Evolutionary conservation across 495 filamentous ascomycete genomes (phyloP).

Genomic region (Penicillium canescens): DNA sequence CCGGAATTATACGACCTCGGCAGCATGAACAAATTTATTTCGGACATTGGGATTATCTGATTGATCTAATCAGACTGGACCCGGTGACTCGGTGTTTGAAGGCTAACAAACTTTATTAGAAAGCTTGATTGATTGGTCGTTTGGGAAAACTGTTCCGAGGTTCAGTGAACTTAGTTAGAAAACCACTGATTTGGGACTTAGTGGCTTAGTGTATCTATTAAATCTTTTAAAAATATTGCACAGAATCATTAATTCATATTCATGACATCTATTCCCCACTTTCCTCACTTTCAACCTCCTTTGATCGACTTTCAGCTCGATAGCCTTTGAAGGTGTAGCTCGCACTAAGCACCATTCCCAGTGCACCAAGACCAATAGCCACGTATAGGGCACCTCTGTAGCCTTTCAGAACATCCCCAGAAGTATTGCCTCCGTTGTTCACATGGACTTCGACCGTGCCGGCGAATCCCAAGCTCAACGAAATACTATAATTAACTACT

Average conservation of each 20-base stretch:
- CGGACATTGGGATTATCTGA: background rate
- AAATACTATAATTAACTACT: conserved; percentile 63
- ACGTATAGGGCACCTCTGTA: conserved; percentile 37
- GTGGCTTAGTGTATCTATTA: too few relatives aligned
- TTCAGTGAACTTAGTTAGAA: too few relatives aligned
- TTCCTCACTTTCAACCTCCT: background rate
- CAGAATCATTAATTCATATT: too few relatives aligned
- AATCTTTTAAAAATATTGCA: too few relatives aligned
- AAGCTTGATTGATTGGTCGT: background rate
- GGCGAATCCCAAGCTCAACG: conserved; percentile 60
- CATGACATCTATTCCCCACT: background rate
- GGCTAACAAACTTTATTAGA: background rate
- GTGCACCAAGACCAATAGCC: conserved; percentile 27
- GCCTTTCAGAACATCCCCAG: conserved; percentile 25
- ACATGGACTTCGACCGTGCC: conserved; percentile 59
- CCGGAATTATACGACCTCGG: too few relatives aligned
- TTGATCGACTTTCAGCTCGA: conserved; percentile 5
- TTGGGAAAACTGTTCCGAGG: too few relatives aligned
- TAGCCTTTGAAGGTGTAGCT: conserved; percentile 18
- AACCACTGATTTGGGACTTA: too few relatives aligned
- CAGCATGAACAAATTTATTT: background rate
- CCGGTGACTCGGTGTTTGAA: background rate
- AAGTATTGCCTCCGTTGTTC: conserved; percentile 37
- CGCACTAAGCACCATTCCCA: conserved; percentile 19
- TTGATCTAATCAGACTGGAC: background rate